phyloP scores from a whole-genome alignment of 345 rosid genomes.

The Dipteronia dyeriana region DNA sequence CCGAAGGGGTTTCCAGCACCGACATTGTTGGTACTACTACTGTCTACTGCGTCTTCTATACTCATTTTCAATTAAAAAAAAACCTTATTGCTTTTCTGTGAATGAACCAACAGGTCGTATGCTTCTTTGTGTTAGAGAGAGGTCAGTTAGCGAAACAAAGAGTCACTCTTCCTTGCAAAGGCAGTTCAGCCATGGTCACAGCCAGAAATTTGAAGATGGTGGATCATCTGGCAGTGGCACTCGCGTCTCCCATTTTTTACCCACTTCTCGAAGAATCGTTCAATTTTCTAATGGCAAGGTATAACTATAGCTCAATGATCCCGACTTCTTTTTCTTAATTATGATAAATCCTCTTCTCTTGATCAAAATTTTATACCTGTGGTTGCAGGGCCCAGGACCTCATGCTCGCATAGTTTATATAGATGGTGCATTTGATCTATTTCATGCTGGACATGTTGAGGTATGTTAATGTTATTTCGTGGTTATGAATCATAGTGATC shows the following conservation, averaged over 20 bases:
- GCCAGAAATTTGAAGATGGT: constrained; percentile 60
- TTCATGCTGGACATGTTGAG: constrained; percentile 90
- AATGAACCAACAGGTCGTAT: constrained; percentile 53
- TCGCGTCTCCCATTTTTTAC: constrained; percentile 73
- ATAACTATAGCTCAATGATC: neutral
- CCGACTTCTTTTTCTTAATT: neutral
- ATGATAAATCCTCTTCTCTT: neutral
- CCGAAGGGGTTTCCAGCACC: constrained; percentile 83
- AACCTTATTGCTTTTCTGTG: no score
- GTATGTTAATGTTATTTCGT: constrained; percentile 28
- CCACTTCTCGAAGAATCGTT: constrained; percentile 77
- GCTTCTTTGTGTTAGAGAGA: constrained; percentile 77
- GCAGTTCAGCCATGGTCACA: constrained; percentile 67
- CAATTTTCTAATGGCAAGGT: constrained; percentile 81
- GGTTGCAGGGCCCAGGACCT: constrained; percentile 63
- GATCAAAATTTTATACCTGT: constrained; percentile 14
- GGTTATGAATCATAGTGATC: no score
- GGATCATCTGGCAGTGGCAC: constrained; percentile 52
- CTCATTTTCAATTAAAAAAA: neutral
- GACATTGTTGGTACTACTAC: constrained; percentile 55
- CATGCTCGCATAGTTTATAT: constrained; percentile 70
- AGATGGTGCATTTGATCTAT: constrained; percentile 83
- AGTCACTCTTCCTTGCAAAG: constrained; percentile 69
- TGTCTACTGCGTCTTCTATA: neutral
- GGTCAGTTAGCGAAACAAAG: constrained; percentile 51